Evolutionary conservation across 148 eudicot genomes (phyloP).

Genomic region (Mesembryanthemum crystallinum): DNA sequence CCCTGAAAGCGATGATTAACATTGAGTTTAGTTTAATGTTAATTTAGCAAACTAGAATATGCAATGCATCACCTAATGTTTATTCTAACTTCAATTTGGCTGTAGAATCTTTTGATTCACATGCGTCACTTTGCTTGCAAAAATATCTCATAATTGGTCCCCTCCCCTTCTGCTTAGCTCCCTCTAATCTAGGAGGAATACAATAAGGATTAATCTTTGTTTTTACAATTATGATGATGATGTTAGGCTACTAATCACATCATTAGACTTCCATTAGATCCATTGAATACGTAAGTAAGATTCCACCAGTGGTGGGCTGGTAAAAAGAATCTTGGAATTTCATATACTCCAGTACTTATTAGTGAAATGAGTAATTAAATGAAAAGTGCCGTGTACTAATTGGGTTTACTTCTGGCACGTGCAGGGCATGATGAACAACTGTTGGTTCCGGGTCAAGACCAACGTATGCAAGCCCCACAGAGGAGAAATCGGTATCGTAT

Average conservation of each 20-base stretch:
- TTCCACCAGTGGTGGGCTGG: no score
- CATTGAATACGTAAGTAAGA: no score
- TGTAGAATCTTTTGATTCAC: conserved; percentile 24
- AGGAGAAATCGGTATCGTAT: conserved; percentile 78
- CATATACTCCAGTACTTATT: no score
- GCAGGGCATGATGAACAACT: conserved; percentile 99
- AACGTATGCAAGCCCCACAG: conserved; percentile 80
- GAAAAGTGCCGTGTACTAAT: background rate
- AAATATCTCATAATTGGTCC: conserved; percentile 8
- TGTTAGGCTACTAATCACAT: no score
- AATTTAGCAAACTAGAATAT: background rate
- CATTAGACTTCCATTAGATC: no score
- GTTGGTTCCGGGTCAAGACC: conserved; percentile 91
- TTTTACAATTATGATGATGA: no score
- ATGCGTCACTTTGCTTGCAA: conserved; percentile 10
- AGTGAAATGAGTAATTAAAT: no score
- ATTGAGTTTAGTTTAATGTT: background rate
- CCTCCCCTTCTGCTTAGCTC: background rate
- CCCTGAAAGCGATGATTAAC: background rate
- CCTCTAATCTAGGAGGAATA: conserved; percentile 19
- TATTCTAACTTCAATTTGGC: background rate
- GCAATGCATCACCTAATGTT: background rate
- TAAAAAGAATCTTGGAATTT: no score
- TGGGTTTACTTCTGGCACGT: background rate
- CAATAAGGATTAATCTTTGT: background rate